These are phyloP conservation scores for Suillus hirtellus DNA, from an alignment of 768 basidiomycete species.

Conservation along the genomic window DNA sequence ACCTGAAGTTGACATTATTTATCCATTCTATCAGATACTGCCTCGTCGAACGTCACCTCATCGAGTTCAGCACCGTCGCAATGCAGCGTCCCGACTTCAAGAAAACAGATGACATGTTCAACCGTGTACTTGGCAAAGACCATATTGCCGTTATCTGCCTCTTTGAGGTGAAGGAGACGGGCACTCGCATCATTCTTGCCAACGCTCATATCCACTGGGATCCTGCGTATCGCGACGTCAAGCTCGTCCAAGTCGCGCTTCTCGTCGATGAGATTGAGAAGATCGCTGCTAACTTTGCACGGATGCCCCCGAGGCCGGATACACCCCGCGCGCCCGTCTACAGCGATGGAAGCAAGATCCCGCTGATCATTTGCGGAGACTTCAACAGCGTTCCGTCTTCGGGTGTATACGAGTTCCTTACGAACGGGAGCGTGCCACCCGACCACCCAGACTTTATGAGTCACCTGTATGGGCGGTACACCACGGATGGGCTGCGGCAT, in stretches of 20 bases:
- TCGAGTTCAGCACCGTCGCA: slow-evolving; percentile 92
- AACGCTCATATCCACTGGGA: slow-evolving; percentile 96
- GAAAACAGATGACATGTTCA: slow-evolving; percentile 99
- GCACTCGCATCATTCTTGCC: slow-evolving; percentile 83
- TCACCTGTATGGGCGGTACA: slow-evolving; percentile 90
- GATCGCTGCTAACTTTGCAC: slow-evolving; percentile 80
- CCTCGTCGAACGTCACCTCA: slow-evolving; percentile 88
- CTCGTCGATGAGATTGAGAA: slow-evolving; percentile 93
- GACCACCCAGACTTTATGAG: slow-evolving; percentile 92
- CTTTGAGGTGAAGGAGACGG: slow-evolving; percentile 84
- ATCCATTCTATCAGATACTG: slow-evolving; percentile 60
- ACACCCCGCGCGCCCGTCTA: slow-evolving; percentile 55
- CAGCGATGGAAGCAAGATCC: slow-evolving; percentile 85
- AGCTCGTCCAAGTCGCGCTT: slow-evolving; percentile 93
- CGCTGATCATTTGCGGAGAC: slow-evolving; percentile 90
- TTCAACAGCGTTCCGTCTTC: slow-evolving; percentile 88
- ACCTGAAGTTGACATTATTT: slow-evolving; percentile 5
- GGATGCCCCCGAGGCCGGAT: slow-evolving; percentile 65
- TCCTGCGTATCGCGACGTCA: slow-evolving; percentile 90
- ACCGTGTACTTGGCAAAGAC: slow-evolving; percentile 93
- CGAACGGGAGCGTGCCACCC: slow-evolving; percentile 64
- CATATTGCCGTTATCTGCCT: slow-evolving; percentile 87
- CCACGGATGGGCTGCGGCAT: slow-evolving; percentile 84
- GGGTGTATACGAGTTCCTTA: slow-evolving; percentile 90
- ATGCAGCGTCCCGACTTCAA: slow-evolving; percentile 93